Conservation (phyloP, 768 basidiomycete genomes). For the Pulveroboletus sp. region DNA sequence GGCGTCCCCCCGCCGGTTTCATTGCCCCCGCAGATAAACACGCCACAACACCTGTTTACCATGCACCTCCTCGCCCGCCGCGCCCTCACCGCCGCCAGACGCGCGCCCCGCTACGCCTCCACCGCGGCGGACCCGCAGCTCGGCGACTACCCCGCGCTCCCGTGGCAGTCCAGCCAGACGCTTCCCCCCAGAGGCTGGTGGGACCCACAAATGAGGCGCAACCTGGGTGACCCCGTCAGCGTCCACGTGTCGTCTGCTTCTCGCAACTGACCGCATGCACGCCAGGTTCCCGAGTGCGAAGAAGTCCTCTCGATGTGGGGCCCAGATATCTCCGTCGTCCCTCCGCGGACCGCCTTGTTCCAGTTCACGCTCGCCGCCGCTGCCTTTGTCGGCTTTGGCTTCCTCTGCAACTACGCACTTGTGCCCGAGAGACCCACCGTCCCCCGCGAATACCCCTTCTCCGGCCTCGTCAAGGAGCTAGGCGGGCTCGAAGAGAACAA, state of each 20-base stretch:
- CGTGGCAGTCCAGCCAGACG: conserved; percentile 60
- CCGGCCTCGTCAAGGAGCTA: conserved; percentile 70
- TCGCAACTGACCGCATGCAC: conserved; percentile 14
- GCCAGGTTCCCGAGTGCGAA: conserved; percentile 74
- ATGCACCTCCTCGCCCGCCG: conserved; percentile 2
- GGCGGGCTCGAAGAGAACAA: conserved; percentile 78
- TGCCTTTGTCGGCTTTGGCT: conserved; percentile 62
- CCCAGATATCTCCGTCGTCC: conserved; percentile 65
- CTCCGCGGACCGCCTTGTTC: conserved; percentile 55
- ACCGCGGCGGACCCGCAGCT: conserved; percentile 60
- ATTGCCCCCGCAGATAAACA: conserved; percentile 4
- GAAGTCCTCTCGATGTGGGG: conserved; percentile 87
- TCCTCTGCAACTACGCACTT: conserved; percentile 51
- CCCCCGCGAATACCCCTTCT: conserved; percentile 73
- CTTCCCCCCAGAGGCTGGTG: conserved; percentile 69
- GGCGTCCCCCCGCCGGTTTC: conserved; percentile 16
- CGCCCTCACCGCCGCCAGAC: conserved; percentile 14
- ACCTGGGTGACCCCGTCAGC: conserved; percentile 75
- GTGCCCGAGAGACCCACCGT: conserved; percentile 61
- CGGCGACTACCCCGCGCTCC: conserved; percentile 69
- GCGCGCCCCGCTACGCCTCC: too few relatives aligned
- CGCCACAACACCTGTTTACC: too few relatives aligned
- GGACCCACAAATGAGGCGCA: conserved; percentile 71
- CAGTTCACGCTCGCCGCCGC: conserved; percentile 61
- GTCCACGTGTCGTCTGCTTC: conserved; percentile 2